phyloP scores from a whole-genome alignment of 2,329 filamentous ascomycete genomes.

The Corinectria fuckeliana region DNA sequence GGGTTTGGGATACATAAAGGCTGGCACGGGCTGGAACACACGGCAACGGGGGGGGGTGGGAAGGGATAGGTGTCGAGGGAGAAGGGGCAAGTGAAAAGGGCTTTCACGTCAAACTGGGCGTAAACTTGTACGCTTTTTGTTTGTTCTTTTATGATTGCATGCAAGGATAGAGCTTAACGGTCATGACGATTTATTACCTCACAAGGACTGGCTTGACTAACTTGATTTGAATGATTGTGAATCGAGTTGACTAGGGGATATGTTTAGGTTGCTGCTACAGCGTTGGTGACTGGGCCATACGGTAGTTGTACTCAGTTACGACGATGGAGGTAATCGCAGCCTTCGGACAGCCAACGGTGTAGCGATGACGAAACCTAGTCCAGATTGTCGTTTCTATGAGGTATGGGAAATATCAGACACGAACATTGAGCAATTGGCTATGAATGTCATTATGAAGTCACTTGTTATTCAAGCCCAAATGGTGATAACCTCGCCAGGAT shows the following conservation, averaged over 20 bases:
- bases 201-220: background rate
- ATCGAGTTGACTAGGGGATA: background rate
- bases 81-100: constrained; percentile 4
- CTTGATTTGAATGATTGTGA: background rate
- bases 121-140: constrained; percentile 16
- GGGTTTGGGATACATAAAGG: constrained; percentile 20
- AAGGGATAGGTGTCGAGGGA: constrained; percentile 3
- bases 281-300: too few relatives aligned
- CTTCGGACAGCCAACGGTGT: too few relatives aligned
- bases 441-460: too few relatives aligned
- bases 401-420: too few relatives aligned
- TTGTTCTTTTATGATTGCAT: constrained; percentile 20
- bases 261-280: too few relatives aligned
- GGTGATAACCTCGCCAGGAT: too few relatives aligned
- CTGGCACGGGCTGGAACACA: constrained; percentile 6
- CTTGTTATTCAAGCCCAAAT: too few relatives aligned
- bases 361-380: too few relatives aligned
- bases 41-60: background rate
- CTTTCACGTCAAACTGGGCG: constrained; percentile 17
- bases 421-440: too few relatives aligned
- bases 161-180: constrained; percentile 31
- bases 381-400: too few relatives aligned
- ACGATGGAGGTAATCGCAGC: too few relatives aligned
- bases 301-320: too few relatives aligned
- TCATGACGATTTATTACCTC: constrained; percentile 19